A percentile compares a stretch with the other conserved stretches of the same genome.
These are phyloP conservation scores for Evansstolkia leycettana DNA, from an alignment of 495 filamentous ascomycete species.

Conservation along the genomic window DNA sequence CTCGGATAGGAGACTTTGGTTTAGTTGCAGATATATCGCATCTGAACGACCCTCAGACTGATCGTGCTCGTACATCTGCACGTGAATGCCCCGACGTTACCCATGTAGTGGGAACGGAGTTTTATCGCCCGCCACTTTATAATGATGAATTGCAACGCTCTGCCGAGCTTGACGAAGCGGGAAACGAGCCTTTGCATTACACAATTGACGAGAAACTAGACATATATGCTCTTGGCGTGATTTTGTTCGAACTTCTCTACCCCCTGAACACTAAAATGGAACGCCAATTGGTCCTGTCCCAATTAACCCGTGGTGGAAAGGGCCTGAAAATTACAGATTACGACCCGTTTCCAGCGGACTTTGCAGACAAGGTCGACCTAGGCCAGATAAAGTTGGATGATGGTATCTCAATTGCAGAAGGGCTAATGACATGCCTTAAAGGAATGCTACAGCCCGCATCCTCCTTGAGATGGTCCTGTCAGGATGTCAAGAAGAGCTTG, in stretches of 20 bases:
- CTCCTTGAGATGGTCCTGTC: conserved; percentile 26
- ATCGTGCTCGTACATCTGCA: conserved; percentile 8
- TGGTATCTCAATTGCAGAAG: conserved; percentile 21
- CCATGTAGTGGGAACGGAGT: conserved; percentile 33
- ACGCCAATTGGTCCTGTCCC: conserved; percentile 33
- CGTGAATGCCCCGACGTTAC: conserved; percentile 13
- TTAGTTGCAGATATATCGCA: conserved; percentile 41
- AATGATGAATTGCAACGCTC: not conserved
- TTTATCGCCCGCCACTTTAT: conserved; percentile 28
- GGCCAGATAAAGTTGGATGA: conserved; percentile 16
- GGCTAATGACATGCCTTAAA: conserved; percentile 26
- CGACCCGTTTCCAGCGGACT: conserved; percentile 20
- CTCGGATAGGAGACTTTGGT: conserved; percentile 43
- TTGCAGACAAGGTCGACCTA: conserved; percentile 24
- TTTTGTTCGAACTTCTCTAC: conserved; percentile 41
- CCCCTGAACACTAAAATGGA: conserved; percentile 41
- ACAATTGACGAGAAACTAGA: conserved; percentile 39
- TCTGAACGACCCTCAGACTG: conserved; percentile 13
- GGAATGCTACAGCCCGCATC: conserved; percentile 35
- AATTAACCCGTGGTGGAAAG: conserved; percentile 23
- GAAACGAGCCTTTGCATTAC: conserved; percentile 14
- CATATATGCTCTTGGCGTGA: conserved; percentile 41
- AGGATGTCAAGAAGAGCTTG: conserved; percentile 14
- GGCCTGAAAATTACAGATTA: conserved; percentile 1
- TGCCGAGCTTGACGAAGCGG: not conserved